phyloP scores from a whole-genome alignment of 2,329 filamentous ascomycete species.

The Nannizziopsis barbatae region DNA sequence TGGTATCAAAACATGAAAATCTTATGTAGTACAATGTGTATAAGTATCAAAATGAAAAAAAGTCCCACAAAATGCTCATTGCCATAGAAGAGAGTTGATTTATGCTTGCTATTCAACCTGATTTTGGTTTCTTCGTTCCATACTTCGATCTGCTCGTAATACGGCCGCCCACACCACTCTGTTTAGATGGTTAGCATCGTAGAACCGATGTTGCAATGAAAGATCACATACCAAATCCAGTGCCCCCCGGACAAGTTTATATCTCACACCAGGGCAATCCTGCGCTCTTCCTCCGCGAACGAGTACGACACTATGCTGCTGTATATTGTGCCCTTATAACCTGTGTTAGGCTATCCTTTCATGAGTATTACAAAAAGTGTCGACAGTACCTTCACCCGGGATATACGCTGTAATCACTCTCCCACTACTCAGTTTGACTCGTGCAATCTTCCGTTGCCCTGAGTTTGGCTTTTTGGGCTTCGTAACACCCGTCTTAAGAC shows the following conservation, averaged over 20 bases:
- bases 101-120: neutral
- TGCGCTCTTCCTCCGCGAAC: slow-evolving; percentile 87
- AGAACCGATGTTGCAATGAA: neutral
- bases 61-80: too few relatives aligned
- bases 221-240: slow-evolving; percentile 69
- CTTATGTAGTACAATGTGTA: too few relatives aligned
- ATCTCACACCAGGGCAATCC: slow-evolving; percentile 97
- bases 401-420: slow-evolving; percentile 88
- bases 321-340: slow-evolving; percentile 74
- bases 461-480: slow-evolving; percentile 99
- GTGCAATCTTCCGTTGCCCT: slow-evolving; percentile 87
- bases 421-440: slow-evolving; percentile 77
- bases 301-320: slow-evolving; percentile 95
- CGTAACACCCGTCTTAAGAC: slow-evolving; percentile 82
- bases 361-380: neutral
- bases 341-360: neutral
- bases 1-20: too few relatives aligned
- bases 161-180: slow-evolving; percentile 85
- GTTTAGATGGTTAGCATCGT: slow-evolving; percentile 21
- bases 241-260: slow-evolving; percentile 82
- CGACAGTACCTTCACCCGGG: slow-evolving; percentile 64
- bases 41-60: too few relatives aligned
- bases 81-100: too few relatives aligned
- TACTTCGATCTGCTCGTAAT: slow-evolving; percentile 87
- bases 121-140: slow-evolving; percentile 88